These are phyloP conservation scores for Curvularia hawaiiensis DNA, from an alignment of 2,329 filamentous ascomycete genomes.

Conservation along the genomic window DNA sequence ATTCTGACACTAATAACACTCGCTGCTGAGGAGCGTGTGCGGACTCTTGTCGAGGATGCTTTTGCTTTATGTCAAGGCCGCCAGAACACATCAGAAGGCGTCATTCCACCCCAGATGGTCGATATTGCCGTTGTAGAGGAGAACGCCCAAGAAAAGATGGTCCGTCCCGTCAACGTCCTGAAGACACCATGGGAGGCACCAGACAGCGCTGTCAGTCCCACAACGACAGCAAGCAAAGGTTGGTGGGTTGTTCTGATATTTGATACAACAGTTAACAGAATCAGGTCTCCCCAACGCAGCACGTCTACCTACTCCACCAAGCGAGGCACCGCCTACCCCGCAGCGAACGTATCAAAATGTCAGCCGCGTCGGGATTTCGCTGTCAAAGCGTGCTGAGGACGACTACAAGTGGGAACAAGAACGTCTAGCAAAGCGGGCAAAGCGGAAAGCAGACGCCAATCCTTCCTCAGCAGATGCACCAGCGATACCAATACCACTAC, in stretches of 20 bases:
- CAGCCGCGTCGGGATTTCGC: conserved; percentile 63
- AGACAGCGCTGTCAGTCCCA: conserved; percentile 60
- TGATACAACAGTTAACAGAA: conserved; percentile 12
- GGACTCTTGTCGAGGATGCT: conserved; percentile 78
- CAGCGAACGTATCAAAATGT: conserved; percentile 58
- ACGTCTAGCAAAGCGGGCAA: conserved; percentile 53
- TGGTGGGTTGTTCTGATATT: conserved; percentile 9
- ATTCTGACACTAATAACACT: conserved; percentile 83
- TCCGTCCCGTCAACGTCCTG: conserved; percentile 45
- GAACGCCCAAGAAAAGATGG: conserved; percentile 46
- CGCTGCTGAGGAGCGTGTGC: conserved; percentile 78
- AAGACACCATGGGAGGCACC: conserved; percentile 50
- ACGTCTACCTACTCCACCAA: conserved; percentile 53
- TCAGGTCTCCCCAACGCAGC: conserved; percentile 45
- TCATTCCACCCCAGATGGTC: conserved; percentile 76
- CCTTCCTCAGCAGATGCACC: conserved; percentile 37
- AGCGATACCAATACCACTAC: conserved; percentile 30
- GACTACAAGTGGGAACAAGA: conserved; percentile 77
- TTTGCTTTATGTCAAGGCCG: conserved; percentile 72
- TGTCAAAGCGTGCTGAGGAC: conserved; percentile 39
- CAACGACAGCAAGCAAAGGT: conserved; percentile 52
- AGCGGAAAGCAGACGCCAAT: conserved; percentile 42
- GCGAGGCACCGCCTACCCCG: conserved; percentile 54
- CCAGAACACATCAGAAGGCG: conserved; percentile 78
- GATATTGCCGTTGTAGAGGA: conserved; percentile 67